Evolutionary conservation across 805 yeast genomes (phyloP).

Genomic region (Hemisphaericaspora nanyangensis): DNA sequence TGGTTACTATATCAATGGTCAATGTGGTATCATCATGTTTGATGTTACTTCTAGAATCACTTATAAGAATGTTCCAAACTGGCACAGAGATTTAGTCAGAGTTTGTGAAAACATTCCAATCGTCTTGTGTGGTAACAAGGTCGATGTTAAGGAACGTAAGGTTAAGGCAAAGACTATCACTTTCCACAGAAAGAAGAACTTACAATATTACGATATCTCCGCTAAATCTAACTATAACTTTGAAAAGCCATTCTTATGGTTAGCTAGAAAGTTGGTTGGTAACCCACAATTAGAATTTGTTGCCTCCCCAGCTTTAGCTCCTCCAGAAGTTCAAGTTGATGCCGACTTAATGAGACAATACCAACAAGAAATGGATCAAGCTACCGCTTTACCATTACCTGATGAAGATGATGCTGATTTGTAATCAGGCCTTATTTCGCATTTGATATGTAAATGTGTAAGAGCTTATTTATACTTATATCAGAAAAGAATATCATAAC

Average conservation of each 20-base stretch:
- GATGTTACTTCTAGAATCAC: conserved; percentile 99
- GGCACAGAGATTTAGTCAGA: conserved; percentile 99
- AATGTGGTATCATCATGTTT: conserved; percentile 99
- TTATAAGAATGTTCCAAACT: conserved; percentile 99
- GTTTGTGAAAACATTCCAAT: conserved; percentile 99
- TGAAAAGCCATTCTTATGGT: conserved; percentile 99
- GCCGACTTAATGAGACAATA: conserved; percentile 95
- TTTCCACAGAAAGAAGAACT: conserved; percentile 99
- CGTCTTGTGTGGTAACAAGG: conserved; percentile 98
- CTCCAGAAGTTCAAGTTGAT: conserved; percentile 98
- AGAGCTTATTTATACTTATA: neutral
- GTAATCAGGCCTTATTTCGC: conserved; percentile 53
- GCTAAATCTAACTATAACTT: conserved; percentile 99
- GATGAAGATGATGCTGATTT: conserved; percentile 99
- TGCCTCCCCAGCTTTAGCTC: conserved; percentile 98
- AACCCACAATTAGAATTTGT: conserved; percentile 97
- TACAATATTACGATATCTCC: conserved; percentile 98
- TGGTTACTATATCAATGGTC: conserved; percentile 99
- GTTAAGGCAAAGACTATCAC: conserved; percentile 99
- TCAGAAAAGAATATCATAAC: too few species aligned
- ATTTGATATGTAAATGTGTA: too few species aligned
- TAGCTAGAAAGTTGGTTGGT: conserved; percentile 98
- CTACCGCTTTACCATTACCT: conserved; percentile 98
- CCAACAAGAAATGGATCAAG: conserved; percentile 99
- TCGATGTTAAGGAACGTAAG: conserved; percentile 99